phyloP scores from a whole-genome alignment of 2,329 filamentous ascomycete genomes.

The Bipolaris cookei region DNA sequence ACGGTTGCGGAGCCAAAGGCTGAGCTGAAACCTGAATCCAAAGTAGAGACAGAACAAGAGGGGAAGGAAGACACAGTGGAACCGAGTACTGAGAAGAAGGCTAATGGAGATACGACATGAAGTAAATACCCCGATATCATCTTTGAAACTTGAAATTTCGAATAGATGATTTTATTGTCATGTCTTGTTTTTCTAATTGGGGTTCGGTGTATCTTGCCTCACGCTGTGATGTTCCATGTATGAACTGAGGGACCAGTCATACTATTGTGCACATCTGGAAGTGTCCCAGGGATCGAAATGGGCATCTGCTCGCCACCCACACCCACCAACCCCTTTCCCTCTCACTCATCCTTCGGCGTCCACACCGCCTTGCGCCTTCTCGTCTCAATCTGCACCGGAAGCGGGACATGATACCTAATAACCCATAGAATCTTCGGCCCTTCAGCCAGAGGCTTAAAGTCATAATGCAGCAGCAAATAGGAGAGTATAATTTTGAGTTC shows the following conservation, averaged over 20 bases:
- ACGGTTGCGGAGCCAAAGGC: slow-evolving; percentile 27
- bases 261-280: too few relatives aligned
- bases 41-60: background rate
- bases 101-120: background rate
- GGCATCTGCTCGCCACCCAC: too few relatives aligned
- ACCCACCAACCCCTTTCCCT: background rate
- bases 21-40: slow-evolving; percentile 8
- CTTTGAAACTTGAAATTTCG: background rate
- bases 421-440: slow-evolving; percentile 33
- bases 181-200: too few relatives aligned
- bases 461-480: slow-evolving; percentile 48
- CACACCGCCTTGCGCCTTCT: slow-evolving; percentile 19
- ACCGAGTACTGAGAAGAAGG: background rate
- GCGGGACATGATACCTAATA: slow-evolving; percentile 15
- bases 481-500: slow-evolving; percentile 50
- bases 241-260: too few relatives aligned
- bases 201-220: too few relatives aligned
- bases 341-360: slow-evolving; percentile 6
- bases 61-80: background rate
- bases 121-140: background rate
- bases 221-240: too few relatives aligned
- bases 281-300: too few relatives aligned
- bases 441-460: slow-evolving; percentile 37
- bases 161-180: too few relatives aligned
- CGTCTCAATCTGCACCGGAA: slow-evolving; percentile 14